Base-by-base conservation (phyloP, 805 yeast species). In the Diddensiella transvaalensis region DNA sequence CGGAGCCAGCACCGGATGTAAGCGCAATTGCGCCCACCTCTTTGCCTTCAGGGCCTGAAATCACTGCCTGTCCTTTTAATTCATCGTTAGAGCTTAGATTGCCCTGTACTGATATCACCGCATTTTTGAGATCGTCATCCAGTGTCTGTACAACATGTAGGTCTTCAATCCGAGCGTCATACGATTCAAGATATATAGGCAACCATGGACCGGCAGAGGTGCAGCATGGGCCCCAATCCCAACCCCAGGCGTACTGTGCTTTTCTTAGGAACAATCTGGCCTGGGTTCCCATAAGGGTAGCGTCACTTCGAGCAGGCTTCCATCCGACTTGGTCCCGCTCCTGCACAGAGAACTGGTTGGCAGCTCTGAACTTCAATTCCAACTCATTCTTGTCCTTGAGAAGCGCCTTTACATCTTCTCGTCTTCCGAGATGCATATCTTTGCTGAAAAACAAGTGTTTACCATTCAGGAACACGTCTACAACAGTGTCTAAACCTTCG, bases 151-250 rank as follows among this genome's bases (percentile, higher is more conserved):
- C 19, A 21, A 47, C 44, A 15, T 47, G 46, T 11, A 36, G 17
- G 4, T 47, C 44, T 2, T 33, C 42, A 3, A 47, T 41, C 6
- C 42, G 15, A n/a, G 41, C 23, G 3, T 32, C 23, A 45, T 54
- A 64, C 11, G 52, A 44, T 19, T 64, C 57, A 18, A 72, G 52
- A 22, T 49, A 55, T 2, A 75, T 62, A 0, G 74, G 75, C 48
- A 62, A 62, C 52, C 66, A 74, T 1, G 75, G 74, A 3, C 79
- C 79, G 55, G 76, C 71, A 2, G 75, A 64, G 54, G 71, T 58
- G 41, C 72, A 55, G 2, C 62, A 51, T 4, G 77, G 63, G 15
- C 79, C 80, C 82, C 81, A 77, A 56, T 77, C 82, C 82, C 81
- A 77, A 1, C 81, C 81, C 56, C 68, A 77, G 51, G 74, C 77